phyloP scores from a whole-genome alignment of 768 basidiomycete genomes.

The Brasilioporus rufonigricans region DNA sequence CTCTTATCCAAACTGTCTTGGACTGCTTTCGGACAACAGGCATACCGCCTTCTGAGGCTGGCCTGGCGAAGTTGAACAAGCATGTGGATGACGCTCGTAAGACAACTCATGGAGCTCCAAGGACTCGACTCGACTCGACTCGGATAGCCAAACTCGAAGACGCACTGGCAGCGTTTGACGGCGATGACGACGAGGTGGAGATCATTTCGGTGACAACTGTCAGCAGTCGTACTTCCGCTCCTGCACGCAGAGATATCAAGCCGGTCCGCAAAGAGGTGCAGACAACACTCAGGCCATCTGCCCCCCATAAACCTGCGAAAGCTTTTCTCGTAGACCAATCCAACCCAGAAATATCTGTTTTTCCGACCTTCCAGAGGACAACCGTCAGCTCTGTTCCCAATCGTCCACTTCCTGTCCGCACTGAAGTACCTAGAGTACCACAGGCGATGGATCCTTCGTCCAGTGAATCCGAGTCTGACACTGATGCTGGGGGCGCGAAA shows the following conservation, averaged over 20 bases:
- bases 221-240: slow-evolving; percentile 10
- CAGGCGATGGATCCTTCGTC: slow-evolving; percentile 34
- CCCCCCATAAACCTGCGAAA: slow-evolving; percentile 16
- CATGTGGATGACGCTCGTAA: slow-evolving; percentile 60
- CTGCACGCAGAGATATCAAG: slow-evolving; percentile 13
- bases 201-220: slow-evolving; percentile 42
- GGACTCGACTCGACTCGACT: slow-evolving; percentile 51
- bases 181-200: slow-evolving; percentile 59
- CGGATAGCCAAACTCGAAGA: slow-evolving; percentile 67
- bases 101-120: slow-evolving; percentile 41
- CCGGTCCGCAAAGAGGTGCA: slow-evolving; percentile 20
- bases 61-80: slow-evolving; percentile 65
- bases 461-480: slow-evolving; percentile 47
- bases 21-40: slow-evolving; percentile 67
- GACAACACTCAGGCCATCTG: slow-evolving; percentile 15
- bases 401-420: slow-evolving; percentile 24
- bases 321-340: slow-evolving; percentile 22
- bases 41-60: slow-evolving; percentile 52
- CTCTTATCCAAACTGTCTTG: slow-evolving; percentile 76
- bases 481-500: slow-evolving; percentile 40
- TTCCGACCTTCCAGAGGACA: slow-evolving; percentile 45
- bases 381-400: slow-evolving; percentile 32
- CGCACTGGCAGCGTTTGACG: slow-evolving; percentile 61
- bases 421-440: slow-evolving; percentile 5
- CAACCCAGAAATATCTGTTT: slow-evolving; percentile 36